phyloP scores from a whole-genome alignment of 306 rosid species.

The Prunus armeniaca region DNA sequence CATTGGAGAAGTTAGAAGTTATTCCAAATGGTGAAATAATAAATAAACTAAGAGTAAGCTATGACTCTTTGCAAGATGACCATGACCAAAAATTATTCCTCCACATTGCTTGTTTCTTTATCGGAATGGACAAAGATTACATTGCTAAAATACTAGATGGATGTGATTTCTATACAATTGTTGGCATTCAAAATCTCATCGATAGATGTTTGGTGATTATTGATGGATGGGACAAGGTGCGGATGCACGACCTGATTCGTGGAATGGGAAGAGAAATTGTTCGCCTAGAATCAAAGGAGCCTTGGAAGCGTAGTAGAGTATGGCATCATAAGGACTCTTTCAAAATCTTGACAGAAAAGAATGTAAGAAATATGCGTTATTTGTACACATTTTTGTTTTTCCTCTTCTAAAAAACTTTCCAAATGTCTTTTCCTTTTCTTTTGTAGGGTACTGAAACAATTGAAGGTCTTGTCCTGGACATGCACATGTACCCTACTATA shows the following conservation, averaged over 20 bases:
- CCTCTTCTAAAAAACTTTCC: neutral
- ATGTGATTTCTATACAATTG: too few species aligned
- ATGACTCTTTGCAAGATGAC: conserved; percentile 3
- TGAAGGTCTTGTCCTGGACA: neutral
- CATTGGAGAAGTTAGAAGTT: neutral
- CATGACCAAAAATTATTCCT: neutral
- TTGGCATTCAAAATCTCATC: neutral
- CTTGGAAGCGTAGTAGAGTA: neutral
- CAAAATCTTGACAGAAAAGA: neutral
- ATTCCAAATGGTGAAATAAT: neutral
- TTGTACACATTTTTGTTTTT: neutral
- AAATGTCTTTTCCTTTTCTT: neutral
- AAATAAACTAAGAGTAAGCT: neutral
- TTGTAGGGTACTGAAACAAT: neutral
- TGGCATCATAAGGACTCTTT: neutral
- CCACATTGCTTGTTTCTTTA: neutral
- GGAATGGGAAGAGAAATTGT: neutral
- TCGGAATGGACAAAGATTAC: neutral
- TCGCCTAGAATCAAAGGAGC: neutral
- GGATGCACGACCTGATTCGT: neutral
- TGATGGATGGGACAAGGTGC: rapidly evolving
- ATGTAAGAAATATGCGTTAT: neutral
- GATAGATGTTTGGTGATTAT: neutral
- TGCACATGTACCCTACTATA: neutral
- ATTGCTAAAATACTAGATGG: neutral